These are phyloP conservation scores for Mycena pura DNA, from an alignment of 768 basidiomycete species.

Conservation along the genomic window DNA sequence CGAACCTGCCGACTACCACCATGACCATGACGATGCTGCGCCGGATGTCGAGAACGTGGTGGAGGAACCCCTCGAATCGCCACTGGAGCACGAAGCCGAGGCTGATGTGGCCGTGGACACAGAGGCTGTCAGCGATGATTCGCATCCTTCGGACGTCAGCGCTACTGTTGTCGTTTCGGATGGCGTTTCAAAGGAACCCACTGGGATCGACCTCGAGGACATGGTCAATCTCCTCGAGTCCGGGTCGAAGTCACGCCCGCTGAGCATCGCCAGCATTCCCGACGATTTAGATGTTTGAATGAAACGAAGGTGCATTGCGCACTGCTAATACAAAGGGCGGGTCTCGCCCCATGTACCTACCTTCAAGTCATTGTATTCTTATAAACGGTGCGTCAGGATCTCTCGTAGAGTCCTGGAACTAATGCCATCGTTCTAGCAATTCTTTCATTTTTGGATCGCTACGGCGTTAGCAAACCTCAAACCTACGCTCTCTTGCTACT, in stretches of 20 bases:
- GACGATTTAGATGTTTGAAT: constrained; percentile 44
- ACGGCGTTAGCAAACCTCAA: constrained; percentile 7
- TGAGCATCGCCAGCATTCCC: constrained; percentile 56
- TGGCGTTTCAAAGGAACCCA: constrained; percentile 20
- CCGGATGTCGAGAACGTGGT: constrained; percentile 26
- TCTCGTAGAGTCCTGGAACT: background rate
- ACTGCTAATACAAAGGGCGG: constrained; percentile 7
- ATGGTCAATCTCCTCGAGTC: constrained; percentile 73
- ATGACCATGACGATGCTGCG: too few relatives aligned
- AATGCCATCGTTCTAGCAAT: constrained; percentile 3
- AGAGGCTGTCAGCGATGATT: constrained; percentile 20
- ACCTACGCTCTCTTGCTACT: constrained; percentile 21
- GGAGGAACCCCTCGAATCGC: constrained; percentile 32
- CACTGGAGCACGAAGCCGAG: constrained; percentile 29
- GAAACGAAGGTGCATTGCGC: background rate
- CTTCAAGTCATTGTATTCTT: constrained; percentile 19
- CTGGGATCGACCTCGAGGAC: constrained; percentile 60
- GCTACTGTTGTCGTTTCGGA: constrained; percentile 26
- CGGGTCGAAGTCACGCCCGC: constrained; percentile 45
- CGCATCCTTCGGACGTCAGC: constrained; percentile 20
- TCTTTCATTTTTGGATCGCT: background rate
- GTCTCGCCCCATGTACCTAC: constrained; percentile 8
- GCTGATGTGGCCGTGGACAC: constrained; percentile 17
- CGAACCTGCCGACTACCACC: constrained; percentile 9
- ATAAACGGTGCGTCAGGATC: constrained; percentile 18